Conservation (phyloP, 2,329 filamentous ascomycete species). For the Hymenoscyphus salicellus region DNA sequence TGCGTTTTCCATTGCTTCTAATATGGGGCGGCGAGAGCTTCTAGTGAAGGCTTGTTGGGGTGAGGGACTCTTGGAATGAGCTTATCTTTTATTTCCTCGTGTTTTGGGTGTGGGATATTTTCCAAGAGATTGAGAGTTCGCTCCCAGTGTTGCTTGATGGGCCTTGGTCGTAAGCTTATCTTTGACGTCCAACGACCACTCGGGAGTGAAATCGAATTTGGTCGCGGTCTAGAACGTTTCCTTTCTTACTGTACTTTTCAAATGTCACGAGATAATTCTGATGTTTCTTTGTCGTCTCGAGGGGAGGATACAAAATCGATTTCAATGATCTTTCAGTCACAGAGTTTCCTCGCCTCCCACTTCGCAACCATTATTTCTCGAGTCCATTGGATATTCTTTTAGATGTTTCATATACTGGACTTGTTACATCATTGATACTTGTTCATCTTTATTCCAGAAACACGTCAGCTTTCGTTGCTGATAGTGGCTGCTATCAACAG, state of each 20-base stretch:
- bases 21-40: not conserved
- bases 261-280: not conserved
- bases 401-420: not conserved
- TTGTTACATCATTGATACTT: not conserved
- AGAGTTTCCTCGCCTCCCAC: too few relatives aligned
- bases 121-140: not conserved
- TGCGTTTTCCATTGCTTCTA: not conserved
- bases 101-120: not conserved
- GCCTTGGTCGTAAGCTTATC: not conserved
- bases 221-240: not conserved
- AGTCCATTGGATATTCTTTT: not conserved
- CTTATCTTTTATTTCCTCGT: not conserved
- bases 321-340: too few relatives aligned
- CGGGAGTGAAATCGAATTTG: not conserved
- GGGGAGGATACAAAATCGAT: too few relatives aligned
- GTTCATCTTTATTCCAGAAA: not conserved
- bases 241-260: not conserved
- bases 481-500: too few relatives aligned
- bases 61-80: not conserved
- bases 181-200: not conserved
- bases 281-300: too few relatives aligned
- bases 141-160: not conserved
- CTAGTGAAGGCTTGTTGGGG: not conserved
- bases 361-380: too few relatives aligned
- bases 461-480: too few relatives aligned